These are phyloP conservation scores for Hypoxylon sp. DNA, from an alignment of 2,329 filamentous ascomycete genomes.

Conservation along the genomic window DNA sequence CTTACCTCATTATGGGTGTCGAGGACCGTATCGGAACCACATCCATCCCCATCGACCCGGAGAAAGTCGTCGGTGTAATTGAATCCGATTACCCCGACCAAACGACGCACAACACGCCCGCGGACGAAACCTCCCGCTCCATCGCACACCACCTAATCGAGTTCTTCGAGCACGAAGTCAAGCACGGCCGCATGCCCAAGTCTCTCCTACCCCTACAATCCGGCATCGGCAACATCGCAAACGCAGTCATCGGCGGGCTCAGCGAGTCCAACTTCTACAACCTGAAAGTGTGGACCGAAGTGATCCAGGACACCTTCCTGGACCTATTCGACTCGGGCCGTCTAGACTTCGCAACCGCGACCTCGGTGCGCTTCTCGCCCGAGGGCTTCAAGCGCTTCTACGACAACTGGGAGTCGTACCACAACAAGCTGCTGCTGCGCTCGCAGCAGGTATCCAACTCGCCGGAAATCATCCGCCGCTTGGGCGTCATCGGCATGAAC, in stretches of 20 bases:
- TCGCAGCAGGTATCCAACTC: constrained; percentile 92
- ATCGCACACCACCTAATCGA: constrained; percentile 88
- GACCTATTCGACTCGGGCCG: constrained; percentile 92
- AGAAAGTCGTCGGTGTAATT: constrained; percentile 86
- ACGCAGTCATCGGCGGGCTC: constrained; percentile 89
- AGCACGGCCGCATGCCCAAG: constrained; percentile 80
- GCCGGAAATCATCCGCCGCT: constrained; percentile 88
- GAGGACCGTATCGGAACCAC: constrained; percentile 89
- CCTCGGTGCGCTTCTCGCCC: constrained; percentile 90
- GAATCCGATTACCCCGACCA: constrained; percentile 88
- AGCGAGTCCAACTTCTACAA: constrained; percentile 86
- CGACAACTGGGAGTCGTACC: constrained; percentile 84
- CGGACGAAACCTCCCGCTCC: constrained; percentile 78
- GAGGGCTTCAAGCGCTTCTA: constrained; percentile 95
- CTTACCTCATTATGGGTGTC: constrained; percentile 86
- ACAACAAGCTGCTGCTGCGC: constrained; percentile 85
- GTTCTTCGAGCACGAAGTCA: constrained; percentile 86
- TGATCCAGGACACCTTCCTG: constrained; percentile 92
- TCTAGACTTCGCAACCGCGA: constrained; percentile 91
- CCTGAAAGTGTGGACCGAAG: constrained; percentile 93
- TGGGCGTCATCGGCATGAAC: constrained; percentile 95
- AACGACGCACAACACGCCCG: constrained; percentile 80
- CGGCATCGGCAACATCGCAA: constrained; percentile 93
- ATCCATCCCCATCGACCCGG: constrained; percentile 86
- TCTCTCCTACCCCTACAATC: constrained; percentile 87